These are phyloP conservation scores for Bauhinia variegata DNA, from an alignment of 306 rosid genomes.

Conservation along the genomic window DNA sequence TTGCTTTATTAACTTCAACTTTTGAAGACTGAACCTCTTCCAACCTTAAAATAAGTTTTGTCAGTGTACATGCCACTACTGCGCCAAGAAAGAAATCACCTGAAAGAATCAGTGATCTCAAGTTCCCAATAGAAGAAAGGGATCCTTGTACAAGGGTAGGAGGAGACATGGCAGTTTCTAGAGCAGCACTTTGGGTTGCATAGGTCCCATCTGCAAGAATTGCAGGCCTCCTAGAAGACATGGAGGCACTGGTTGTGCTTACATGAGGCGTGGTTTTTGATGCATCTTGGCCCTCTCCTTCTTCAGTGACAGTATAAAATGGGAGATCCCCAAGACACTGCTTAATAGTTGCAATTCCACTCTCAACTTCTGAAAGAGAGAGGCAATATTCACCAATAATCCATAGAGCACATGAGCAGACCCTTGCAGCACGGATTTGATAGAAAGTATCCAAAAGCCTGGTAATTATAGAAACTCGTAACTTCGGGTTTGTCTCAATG, in stretches of 20 bases:
- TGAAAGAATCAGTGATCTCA: slow-evolving; percentile 87
- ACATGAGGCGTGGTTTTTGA: slow-evolving; percentile 59
- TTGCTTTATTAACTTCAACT: slow-evolving; percentile 77
- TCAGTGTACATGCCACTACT: slow-evolving; percentile 80
- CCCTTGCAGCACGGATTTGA: slow-evolving; percentile 92
- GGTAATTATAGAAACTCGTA: slow-evolving; percentile 84
- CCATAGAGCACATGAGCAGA: slow-evolving; percentile 94
- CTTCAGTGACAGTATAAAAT: slow-evolving; percentile 75
- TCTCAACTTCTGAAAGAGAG: slow-evolving; percentile 90
- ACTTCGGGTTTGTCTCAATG: slow-evolving; percentile 87
- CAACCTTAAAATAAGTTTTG: slow-evolving; percentile 86
- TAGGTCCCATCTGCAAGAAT: slow-evolving; percentile 96
- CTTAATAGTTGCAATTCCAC: slow-evolving; percentile 73
- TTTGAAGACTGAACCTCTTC: slow-evolving; percentile 92
- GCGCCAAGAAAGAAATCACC: slow-evolving; percentile 97
- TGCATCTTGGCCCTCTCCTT: slow-evolving; percentile 72
- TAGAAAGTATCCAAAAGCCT: slow-evolving; percentile 91
- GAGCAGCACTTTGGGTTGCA: slow-evolving; percentile 97
- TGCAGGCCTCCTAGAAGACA: slow-evolving; percentile 94
- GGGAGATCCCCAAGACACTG: slow-evolving; percentile 97
- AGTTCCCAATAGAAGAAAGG: slow-evolving; percentile 70
- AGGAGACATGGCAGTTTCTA: slow-evolving; percentile 89
- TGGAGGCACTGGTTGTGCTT: slow-evolving; percentile 62
- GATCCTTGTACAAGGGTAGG: slow-evolving; percentile 87
- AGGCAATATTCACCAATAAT: slow-evolving; percentile 90